Conservation (phyloP, 306 rosid genomes). For the Citrullus colocynthis region DNA sequence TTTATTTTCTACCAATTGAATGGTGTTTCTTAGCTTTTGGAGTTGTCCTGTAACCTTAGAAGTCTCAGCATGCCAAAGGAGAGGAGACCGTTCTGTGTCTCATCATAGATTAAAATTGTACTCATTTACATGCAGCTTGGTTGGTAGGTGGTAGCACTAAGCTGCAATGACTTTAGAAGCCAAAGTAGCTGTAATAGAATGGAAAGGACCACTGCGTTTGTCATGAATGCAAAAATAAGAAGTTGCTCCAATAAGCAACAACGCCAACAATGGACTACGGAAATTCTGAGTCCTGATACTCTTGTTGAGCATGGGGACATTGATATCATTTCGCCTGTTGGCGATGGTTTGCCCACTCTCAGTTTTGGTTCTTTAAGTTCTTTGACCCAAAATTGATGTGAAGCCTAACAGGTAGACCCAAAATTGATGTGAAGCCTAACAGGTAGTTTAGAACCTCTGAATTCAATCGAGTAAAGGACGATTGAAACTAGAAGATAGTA, state of each 20-base stretch:
- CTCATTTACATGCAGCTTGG: not conserved
- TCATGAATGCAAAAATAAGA: conserved; percentile 72
- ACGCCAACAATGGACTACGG: conserved; percentile 46
- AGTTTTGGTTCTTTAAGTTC: conserved; percentile 56
- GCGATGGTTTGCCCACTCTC: conserved; percentile 40
- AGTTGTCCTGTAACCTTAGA: not conserved
- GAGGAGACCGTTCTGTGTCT: conserved; percentile 5
- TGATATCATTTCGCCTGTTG: too few species aligned
- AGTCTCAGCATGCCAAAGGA: conserved; percentile 10
- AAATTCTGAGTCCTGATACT: conserved; percentile 64
- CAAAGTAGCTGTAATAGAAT: not conserved
- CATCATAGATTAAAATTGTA: not conserved
- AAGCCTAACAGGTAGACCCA: too few species aligned
- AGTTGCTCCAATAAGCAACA: conserved; percentile 84
- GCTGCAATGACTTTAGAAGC: not conserved
- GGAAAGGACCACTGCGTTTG: conserved; percentile 19
- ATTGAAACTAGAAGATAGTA: conserved; percentile 60
- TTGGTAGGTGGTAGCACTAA: not conserved
- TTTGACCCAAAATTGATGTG: not conserved
- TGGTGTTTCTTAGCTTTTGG: not conserved
- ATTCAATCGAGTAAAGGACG: conserved; percentile 33
- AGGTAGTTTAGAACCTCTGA: conserved; percentile 52
- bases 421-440: conserved; percentile 26
- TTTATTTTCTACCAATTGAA: not conserved
- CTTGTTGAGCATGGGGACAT: conserved; percentile 53